Evolutionary conservation across 345 rosid species (phyloP).

Genomic region (Boechera divaricarpa): DNA sequence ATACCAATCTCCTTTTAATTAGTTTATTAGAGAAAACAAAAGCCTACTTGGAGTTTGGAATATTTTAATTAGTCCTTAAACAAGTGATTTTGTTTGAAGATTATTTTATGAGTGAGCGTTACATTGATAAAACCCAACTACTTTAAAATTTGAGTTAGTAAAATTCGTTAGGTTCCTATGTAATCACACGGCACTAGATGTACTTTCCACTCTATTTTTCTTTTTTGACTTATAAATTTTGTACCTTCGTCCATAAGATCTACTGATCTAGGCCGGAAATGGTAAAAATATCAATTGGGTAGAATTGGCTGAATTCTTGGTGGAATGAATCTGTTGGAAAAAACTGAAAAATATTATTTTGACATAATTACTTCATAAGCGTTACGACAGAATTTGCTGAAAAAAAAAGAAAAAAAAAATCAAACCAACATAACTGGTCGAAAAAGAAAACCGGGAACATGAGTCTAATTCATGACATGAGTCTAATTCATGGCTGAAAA

Average conservation of each 20-base stretch:
- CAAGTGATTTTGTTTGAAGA: conserved; percentile 4
- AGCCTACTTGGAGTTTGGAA: neutral
- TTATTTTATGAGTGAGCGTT: conserved; percentile 15
- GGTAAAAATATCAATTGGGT: conserved; percentile 5
- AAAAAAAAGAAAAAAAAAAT: neutral
- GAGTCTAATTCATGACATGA: neutral
- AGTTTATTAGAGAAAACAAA: conserved; percentile 6
- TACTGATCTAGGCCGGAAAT: neutral
- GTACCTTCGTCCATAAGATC: conserved; percentile 22
- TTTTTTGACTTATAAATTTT: conserved; percentile 5
- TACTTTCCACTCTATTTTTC: conserved; percentile 19
- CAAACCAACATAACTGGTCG: no score
- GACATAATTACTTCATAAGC: neutral
- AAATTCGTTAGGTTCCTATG: conserved; percentile 11
- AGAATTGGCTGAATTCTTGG: neutral
- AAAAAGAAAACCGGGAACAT: no score
- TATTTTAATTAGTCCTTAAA: neutral
- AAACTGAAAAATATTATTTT: neutral
- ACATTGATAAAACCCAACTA: conserved; percentile 8
- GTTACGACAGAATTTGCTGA: neutral
- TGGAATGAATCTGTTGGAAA: neutral
- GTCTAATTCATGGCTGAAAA: neutral
- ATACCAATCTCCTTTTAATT: conserved; percentile 26
- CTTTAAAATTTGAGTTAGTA: conserved; percentile 6
- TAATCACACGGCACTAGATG: conserved; percentile 30